Evolutionary conservation across 768 basidiomycete species (phyloP), one percentile per base, ranked within the genome.

Genomic region (Tremella mesenterica): DNA sequence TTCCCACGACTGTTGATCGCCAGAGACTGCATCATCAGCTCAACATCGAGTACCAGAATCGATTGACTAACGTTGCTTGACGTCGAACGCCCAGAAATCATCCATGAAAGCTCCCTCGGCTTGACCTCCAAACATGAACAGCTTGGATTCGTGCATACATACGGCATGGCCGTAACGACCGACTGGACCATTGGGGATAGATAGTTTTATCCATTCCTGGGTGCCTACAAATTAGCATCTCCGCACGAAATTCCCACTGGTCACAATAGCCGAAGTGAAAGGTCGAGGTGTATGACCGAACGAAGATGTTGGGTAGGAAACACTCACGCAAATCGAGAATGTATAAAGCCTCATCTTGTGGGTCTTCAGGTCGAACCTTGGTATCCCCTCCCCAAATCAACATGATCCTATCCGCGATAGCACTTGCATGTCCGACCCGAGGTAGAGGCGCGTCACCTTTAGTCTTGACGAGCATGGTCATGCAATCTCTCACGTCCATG

Each of bases 301-400:
- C 12, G 1, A 4, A 28, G 14, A 23, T 27, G 21, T 41, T 12
- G n/a, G 16, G 12, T 4, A 25, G 13, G 13, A 33, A 25, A n/a
- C 31, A 78, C 86, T 61, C 70, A 92, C 93, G 84, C 31, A 96
- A 81, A 72, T 97, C 97, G 44, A 99, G 78, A 9, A 99, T 78
- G 78, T 97, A 97, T 39, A 97, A 76, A 0, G 83, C 85, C 72
- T 96, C 88, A 70, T 97, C 95, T 74, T 91, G 87, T 61, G 80
- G 83, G 56, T 90, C 89, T 9, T 77, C 75, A 8, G 77, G 77
- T 60, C 78, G 80, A 28, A 79, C 76, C 72, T 89, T 92, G 3
- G 92, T 96, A 70, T 99, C 95, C 23, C 93, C 95, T 28, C 95
- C 95, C 95, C 95, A 99, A 3, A 96, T 85, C 55, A 97, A 86